phyloP scores from a whole-genome alignment of 805 yeast genomes.

The Starmerella geochares region DNA sequence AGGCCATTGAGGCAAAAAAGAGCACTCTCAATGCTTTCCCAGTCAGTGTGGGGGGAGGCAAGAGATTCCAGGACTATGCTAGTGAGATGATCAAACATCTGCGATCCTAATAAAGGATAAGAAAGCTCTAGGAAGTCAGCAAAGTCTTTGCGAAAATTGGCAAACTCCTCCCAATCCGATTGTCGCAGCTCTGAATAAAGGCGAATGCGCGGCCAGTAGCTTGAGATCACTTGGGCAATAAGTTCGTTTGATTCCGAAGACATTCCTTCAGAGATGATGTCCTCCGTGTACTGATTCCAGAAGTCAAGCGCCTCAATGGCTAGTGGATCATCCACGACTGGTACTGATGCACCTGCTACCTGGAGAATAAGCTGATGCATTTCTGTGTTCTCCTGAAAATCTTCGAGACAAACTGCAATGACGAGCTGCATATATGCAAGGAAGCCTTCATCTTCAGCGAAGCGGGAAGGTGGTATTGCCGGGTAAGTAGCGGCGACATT shows the following conservation, averaged over 20 bases:
- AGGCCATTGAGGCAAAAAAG: conserved; percentile 49
- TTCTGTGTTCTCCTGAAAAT: conserved; percentile 10
- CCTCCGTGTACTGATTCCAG: conserved; percentile 32
- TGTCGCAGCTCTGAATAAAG: conserved; percentile 25
- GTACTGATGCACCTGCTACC: conserved; percentile 16
- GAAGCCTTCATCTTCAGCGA: conserved; percentile 15
- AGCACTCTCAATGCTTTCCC: conserved; percentile 49
- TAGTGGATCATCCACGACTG: conserved; percentile 28
- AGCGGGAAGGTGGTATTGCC: conserved; percentile 2
- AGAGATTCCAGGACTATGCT: conserved; percentile 17
- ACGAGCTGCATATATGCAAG: conserved; percentile 20
- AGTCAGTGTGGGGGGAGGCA: conserved; percentile 14
- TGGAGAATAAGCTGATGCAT: conserved; percentile 17
- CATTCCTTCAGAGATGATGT: conserved; percentile 28
- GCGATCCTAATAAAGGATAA: conserved; percentile 52
- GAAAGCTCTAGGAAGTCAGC: conserved; percentile 66
- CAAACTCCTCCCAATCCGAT: conserved; percentile 45
- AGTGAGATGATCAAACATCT: conserved; percentile 40
- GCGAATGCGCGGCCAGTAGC: conserved; percentile 62
- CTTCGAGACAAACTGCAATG: conserved; percentile 18
- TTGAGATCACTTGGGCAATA: conserved; percentile 36
- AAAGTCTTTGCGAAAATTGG: conserved; percentile 59
- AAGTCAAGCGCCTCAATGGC: conserved; percentile 29
- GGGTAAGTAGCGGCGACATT: not conserved
- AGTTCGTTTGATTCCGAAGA: conserved; percentile 32